Conservation (phyloP, 75 land plant species). For the Pinus tabuliformis region DNA sequence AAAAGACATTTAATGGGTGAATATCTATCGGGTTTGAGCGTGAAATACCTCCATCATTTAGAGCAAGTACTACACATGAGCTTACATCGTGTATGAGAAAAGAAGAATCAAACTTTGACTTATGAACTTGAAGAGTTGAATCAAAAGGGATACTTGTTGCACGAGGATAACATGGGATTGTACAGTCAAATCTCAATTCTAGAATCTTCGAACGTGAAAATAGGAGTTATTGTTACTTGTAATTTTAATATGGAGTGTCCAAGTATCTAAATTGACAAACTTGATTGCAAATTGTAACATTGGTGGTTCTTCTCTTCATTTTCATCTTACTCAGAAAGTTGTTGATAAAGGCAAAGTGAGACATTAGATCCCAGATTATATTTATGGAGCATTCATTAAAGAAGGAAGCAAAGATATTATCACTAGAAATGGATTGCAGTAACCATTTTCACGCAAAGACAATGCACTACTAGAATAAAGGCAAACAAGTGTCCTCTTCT, state of each 20-base stretch:
- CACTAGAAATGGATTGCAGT: too few relatives aligned
- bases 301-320: conserved; percentile 67
- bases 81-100: not conserved
- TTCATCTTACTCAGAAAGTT: conserved; percentile 73
- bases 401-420: too few relatives aligned
- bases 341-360: conserved; percentile 58
- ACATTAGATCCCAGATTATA: conserved; percentile 52
- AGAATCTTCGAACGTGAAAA: too few relatives aligned
- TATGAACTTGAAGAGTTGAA: not conserved
- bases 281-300: conserved; percentile 76
- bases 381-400: too few relatives aligned
- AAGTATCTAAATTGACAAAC: conserved; percentile 36
- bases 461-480: too few relatives aligned
- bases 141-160: too few relatives aligned
- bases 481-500: too few relatives aligned
- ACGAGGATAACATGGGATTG: too few relatives aligned
- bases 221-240: too few relatives aligned
- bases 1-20: not conserved
- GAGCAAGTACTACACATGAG: not conserved
- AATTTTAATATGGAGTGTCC: not conserved
- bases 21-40: not conserved
- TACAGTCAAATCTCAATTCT: too few relatives aligned
- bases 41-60: not conserved
- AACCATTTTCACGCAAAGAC: too few relatives aligned
- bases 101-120: not conserved